A percentile compares a stretch with the other conserved stretches of the same genome.
These are phyloP conservation scores for Colletotrichum sp. DNA, from an alignment of 2,329 filamentous ascomycete species.

Conservation along the genomic window DNA sequence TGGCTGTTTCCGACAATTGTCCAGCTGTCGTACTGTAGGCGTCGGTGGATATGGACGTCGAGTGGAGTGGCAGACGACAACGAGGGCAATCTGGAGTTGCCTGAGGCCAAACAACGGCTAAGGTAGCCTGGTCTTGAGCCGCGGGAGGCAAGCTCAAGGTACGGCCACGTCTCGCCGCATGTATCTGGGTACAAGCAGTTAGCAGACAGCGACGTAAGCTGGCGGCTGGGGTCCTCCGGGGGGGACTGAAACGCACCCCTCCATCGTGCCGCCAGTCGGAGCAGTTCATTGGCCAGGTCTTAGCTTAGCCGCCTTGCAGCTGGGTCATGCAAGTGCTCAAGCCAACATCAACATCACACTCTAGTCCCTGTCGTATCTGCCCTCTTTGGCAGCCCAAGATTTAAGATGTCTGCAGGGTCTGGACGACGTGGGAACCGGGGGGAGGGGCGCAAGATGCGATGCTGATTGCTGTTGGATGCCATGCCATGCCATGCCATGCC, in stretches of 20 bases:
- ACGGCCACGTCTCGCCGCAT: neutral
- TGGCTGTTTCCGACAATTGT: neutral
- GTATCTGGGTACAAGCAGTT: constrained; percentile 8
- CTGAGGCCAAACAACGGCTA: neutral
- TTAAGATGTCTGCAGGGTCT: constrained; percentile 23
- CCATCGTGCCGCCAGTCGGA: neutral
- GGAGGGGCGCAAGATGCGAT: neutral
- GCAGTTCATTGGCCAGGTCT: constrained; percentile 16
- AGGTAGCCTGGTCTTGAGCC: neutral
- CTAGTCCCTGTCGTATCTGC: constrained; percentile 13
- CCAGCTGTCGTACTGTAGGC: neutral
- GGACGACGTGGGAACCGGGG: constrained; percentile 13
- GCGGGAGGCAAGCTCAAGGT: neutral
- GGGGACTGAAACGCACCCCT: constrained; percentile 18
- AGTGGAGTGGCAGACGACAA: neutral
- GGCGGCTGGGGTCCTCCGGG: neutral
- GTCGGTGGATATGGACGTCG: neutral
- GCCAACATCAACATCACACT: constrained; percentile 17
- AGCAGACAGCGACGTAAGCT: neutral
- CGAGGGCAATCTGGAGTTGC: neutral
- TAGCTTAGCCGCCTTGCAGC: constrained; percentile 25
- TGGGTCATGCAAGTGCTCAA: constrained; percentile 24
- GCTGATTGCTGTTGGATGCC: constrained; percentile 5
- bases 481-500: neutral
- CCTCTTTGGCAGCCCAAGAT: constrained; percentile 14